Conservation (phyloP, 2,329 filamentous ascomycete species). For the Alternaria rosae region DNA sequence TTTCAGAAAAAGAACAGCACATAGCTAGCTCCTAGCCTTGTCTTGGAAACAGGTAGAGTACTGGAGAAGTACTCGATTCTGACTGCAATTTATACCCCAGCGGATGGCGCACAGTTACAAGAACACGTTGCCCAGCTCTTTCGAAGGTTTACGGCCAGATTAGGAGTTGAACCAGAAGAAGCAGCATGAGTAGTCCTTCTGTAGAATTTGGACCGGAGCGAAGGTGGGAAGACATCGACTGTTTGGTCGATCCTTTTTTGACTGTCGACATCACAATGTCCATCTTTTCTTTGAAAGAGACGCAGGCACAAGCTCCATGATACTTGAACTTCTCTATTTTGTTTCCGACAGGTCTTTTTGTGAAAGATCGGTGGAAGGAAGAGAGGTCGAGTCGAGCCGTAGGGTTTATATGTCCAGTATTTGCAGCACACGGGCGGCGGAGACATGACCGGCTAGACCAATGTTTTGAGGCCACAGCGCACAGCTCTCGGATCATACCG, state of each 20-base stretch:
- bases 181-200: neutral
- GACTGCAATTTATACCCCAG: neutral
- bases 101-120: neutral
- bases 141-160: neutral
- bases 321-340: neutral
- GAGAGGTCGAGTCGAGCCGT: neutral
- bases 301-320: neutral
- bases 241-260: neutral
- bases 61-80: neutral
- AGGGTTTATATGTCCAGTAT: neutral
- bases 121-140: neutral
- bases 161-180: neutral
- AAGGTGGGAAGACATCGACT: neutral
- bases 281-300: neutral
- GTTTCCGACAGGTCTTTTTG: neutral
- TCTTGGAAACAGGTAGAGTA: neutral
- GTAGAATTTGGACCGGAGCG: neutral
- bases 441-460: too few species aligned
- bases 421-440: too few species aligned
- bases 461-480: neutral
- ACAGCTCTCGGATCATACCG: neutral
- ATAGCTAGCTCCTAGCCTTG: too few species aligned
- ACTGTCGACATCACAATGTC: neutral
- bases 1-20: neutral
- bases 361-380: accelerated